A percentile compares a stretch with the other conserved stretches of the same genome.
Evolutionary conservation across 1,284 basidiomycete species (phyloP).

Genomic region (Psilocybe mexicana): DNA sequence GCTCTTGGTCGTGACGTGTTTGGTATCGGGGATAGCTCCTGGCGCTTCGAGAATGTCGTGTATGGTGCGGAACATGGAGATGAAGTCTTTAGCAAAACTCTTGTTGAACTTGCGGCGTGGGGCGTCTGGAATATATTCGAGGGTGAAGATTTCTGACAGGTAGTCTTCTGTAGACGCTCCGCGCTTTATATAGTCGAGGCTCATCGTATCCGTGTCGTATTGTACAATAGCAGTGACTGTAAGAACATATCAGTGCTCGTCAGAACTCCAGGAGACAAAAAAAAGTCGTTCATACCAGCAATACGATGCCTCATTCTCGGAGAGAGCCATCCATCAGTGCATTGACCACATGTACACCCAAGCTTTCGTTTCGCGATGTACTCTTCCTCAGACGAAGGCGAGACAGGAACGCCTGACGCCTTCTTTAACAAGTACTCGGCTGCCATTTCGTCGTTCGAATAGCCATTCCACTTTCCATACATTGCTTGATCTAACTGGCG

Average conservation of each 20-base stretch:
- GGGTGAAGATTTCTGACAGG: too few species aligned
- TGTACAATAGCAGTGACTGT: neutral
- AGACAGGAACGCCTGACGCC: conserved; percentile 15
- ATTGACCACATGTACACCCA: conserved; percentile 23
- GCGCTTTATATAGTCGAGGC: too few species aligned
- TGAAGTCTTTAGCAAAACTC: too few species aligned
- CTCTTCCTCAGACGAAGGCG: conserved; percentile 1
- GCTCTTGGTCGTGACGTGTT: neutral
- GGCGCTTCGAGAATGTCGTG: neutral
- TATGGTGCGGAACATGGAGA: too few species aligned
- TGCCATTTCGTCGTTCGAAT: conserved; percentile 18
- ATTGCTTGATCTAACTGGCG: neutral
- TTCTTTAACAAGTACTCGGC: conserved; percentile 8
- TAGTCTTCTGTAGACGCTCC: too few species aligned
- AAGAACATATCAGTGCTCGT: neutral
- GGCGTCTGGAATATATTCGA: too few species aligned
- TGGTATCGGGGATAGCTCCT: neutral
- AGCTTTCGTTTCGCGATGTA: conserved; percentile 18
- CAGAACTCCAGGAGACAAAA: too few species aligned
- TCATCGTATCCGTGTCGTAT: neutral
- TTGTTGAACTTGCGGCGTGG: too few species aligned
- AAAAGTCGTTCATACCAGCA: neutral
- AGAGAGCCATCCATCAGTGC: conserved; percentile 23
- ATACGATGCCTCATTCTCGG: conserved; percentile 21
- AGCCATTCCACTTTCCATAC: conserved; percentile 21